Percentiles rank a stretch among this genome's conserved stretches.
Evolutionary conservation across 371 early-diverging fungal genomes (phyloP).

Genomic region (Mortierella sp.): DNA sequence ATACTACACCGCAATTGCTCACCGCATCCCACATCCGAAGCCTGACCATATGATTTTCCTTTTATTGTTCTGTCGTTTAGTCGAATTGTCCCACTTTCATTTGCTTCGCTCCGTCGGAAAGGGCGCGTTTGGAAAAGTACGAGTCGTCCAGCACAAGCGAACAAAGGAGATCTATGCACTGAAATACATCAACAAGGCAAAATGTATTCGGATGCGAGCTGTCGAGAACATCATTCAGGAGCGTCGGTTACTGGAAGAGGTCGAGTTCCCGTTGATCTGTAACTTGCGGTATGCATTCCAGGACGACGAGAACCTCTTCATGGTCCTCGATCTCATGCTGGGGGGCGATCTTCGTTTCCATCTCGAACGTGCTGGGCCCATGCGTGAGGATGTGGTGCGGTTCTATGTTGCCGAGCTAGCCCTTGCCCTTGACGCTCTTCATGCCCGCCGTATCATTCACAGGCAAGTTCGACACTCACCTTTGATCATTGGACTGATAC

Average conservation of each 20-base stretch:
- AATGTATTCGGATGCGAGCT: slow-evolving; percentile 77
- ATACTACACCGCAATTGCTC: neutral
- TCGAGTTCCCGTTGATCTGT: slow-evolving; percentile 71
- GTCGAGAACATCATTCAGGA: slow-evolving; percentile 81
- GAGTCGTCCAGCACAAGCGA: slow-evolving; percentile 89
- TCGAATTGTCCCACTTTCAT: slow-evolving; percentile 77
- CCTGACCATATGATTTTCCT: slow-evolving; percentile 14
- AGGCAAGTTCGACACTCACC: no score
- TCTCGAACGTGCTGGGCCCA: slow-evolving; percentile 69
- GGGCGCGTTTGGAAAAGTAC: slow-evolving; percentile 84
- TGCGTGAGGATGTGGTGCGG: slow-evolving; percentile 82
- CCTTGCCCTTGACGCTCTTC: slow-evolving; percentile 78
- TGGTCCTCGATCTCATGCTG: slow-evolving; percentile 85
- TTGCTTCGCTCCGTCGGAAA: slow-evolving; percentile 79
- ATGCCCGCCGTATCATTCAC: slow-evolving; percentile 73
- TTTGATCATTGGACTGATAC: neutral
- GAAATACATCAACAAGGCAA: slow-evolving; percentile 86
- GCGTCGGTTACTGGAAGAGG: slow-evolving; percentile 75
- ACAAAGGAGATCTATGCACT: slow-evolving; percentile 79
- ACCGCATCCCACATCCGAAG: no score
- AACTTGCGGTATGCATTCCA: slow-evolving; percentile 77
- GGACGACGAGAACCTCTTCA: slow-evolving; percentile 75
- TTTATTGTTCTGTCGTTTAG: slow-evolving; percentile 42
- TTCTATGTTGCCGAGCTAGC: slow-evolving; percentile 87
- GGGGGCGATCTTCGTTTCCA: slow-evolving; percentile 93